Evolutionary conservation across 2,329 filamentous ascomycete genomes (phyloP).

Genomic region (Stagonosporopsis vannaccii): DNA sequence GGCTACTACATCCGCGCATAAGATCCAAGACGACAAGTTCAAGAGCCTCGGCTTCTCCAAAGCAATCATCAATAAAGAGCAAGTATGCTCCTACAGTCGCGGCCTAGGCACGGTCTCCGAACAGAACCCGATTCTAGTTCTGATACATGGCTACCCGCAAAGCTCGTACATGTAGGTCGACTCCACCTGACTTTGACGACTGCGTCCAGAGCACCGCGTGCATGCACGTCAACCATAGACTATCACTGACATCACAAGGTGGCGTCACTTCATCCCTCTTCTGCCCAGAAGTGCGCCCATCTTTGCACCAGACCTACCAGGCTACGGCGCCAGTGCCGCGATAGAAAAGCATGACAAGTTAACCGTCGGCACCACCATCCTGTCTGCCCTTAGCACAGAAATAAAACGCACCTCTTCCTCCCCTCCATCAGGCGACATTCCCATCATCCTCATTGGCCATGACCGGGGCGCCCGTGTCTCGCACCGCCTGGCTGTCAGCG

Average conservation of each 20-base stretch:
- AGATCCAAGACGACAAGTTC: conserved; percentile 41
- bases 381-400: conserved; percentile 36
- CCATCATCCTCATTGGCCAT: conserved; percentile 58
- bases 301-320: conserved; percentile 43
- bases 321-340: conserved; percentile 40
- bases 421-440: conserved; percentile 15
- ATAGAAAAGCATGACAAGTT: conserved; percentile 41
- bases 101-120: conserved; percentile 30
- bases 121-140: conserved; percentile 39
- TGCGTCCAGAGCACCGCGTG: not conserved
- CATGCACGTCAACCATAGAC: not conserved
- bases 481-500: conserved; percentile 62
- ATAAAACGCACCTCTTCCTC: conserved; percentile 26
- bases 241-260: conserved; percentile 22
- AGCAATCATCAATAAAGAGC: conserved; percentile 34
- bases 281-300: conserved; percentile 37
- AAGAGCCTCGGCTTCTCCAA: conserved; percentile 36
- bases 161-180: conserved; percentile 38
- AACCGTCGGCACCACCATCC: conserved; percentile 33
- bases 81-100: conserved; percentile 39
- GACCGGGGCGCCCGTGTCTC: conserved; percentile 65
- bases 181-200: not conserved
- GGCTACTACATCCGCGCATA: conserved; percentile 29
- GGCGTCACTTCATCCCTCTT: conserved; percentile 43
- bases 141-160: conserved; percentile 46